Conservation (phyloP, 1,284 basidiomycete species). For the Sporisorium iseilematis-ciliati region DNA sequence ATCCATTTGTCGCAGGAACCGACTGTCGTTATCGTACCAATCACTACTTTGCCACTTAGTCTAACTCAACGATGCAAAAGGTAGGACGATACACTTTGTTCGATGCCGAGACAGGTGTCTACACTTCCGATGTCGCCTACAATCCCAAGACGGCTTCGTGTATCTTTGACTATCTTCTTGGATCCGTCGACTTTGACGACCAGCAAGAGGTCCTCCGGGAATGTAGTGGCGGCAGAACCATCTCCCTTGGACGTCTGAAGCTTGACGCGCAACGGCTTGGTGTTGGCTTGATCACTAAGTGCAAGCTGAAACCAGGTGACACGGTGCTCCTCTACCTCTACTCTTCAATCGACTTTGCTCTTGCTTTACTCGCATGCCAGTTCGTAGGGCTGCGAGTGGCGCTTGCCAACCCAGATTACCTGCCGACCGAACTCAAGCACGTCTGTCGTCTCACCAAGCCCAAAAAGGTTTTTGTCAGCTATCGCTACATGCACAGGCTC, state of each 20-base stretch:
- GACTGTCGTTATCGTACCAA: background rate
- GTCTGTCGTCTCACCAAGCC: constrained; percentile 34
- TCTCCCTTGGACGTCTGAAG: constrained; percentile 40
- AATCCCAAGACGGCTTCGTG: constrained; percentile 9
- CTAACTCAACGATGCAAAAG: constrained; percentile 4
- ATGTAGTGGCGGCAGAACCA: constrained; percentile 19
- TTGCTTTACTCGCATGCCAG: constrained; percentile 30
- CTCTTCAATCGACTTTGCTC: constrained; percentile 43
- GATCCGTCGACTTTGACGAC: constrained; percentile 21
- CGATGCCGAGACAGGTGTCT: constrained; percentile 18
- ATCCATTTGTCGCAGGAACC: background rate
- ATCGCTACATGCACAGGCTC: constrained; percentile 10
- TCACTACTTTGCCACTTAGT: background rate
- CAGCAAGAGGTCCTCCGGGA: constrained; percentile 22
- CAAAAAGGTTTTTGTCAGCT: constrained; percentile 36
- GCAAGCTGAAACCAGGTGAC: constrained; percentile 46
- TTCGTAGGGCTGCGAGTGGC: constrained; percentile 43
- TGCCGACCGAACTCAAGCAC: constrained; percentile 38
- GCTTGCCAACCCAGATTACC: constrained; percentile 40
- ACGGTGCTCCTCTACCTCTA: constrained; percentile 33
- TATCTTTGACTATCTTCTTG: constrained; percentile 31
- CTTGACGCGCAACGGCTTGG: constrained; percentile 42
- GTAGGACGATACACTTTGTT: constrained; percentile 19
- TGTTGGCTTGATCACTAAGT: constrained; percentile 23
- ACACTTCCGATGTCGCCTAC: constrained; percentile 12